Base-by-base conservation (phyloP, 805 yeast genomes). In the Yarrowia sp. region DNA sequence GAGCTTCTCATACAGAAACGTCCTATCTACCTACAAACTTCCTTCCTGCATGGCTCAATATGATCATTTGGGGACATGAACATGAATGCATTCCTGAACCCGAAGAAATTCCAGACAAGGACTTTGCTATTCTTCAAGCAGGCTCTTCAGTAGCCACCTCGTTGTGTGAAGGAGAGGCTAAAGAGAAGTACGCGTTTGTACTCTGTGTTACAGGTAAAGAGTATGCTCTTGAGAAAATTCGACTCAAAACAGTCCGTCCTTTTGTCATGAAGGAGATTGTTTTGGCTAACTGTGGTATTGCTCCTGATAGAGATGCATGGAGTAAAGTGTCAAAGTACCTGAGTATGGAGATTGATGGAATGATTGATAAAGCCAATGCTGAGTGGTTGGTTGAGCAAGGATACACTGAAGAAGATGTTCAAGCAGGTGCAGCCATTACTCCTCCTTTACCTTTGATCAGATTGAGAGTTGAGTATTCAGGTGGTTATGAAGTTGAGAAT, bases 21-120 rank as follows among this genome's bases (percentile, higher is more conserved):
- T 86, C 90, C 4, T 88, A 88, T 68, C 78, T 95, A 4, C 98
- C 98, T 6, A 98, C 92, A 68, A 81, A 80, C 63, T 88, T 89
- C 69, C 76, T 95, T 28, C 99, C 98, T 0, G 78, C 81, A 8
- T 92, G 92, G 72, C 71, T 95, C 53, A 92, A 95, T 72, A 79
- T 93, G 65, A 86, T 95, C 0, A 77, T 92, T 1, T 95, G 99
- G 99, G 99, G 99, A 15, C 99, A 95, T 75, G 99, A 95, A 74
- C 99, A 95, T 75, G 98, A 95, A 73, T 91, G 98, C 72, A 81
- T 87, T 4, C 90, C 93, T 0, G 84, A 83, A 66, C 85, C 96
- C 0, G 81, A 79, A 1, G 66, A 71, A 4, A 83, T 81, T 66
- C 78, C 84, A 0, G 81, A 80, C 10, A 82, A 82, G 2, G 88